A percentile compares a stretch with the other conserved stretches of the same genome.
These are phyloP conservation scores for Pyrus hybrid DNA, from an alignment of 331 rosid species.

Conservation along the genomic window DNA sequence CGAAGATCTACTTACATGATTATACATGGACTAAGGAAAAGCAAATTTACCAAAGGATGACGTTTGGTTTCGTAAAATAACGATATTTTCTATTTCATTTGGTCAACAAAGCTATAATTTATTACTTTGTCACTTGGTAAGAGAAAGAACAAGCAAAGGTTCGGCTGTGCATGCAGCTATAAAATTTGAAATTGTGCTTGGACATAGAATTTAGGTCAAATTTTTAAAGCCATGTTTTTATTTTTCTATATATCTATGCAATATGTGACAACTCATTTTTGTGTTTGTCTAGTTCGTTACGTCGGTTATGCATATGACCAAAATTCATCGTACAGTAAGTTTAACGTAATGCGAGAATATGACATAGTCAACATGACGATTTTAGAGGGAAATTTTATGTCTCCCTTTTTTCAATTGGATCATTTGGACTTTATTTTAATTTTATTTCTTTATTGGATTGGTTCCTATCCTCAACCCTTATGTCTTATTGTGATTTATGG, in stretches of 20 bases:
- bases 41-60: neutral
- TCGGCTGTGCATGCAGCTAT: neutral
- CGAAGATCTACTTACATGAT: neutral
- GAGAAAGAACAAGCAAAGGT: neutral
- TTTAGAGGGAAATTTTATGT: neutral
- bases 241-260: neutral
- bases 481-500: neutral
- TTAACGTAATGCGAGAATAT: neutral
- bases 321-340: neutral
- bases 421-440: neutral
- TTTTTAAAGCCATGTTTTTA: neutral
- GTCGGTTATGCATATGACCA: too few species aligned
- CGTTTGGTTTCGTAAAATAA: neutral
- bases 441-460: neutral
- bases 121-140: neutral
- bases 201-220: neutral
- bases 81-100: neutral
- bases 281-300: neutral
- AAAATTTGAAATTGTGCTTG: too few species aligned
- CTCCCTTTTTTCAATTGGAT: neutral
- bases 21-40: neutral
- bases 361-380: neutral
- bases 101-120: neutral
- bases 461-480: neutral
- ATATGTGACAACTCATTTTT: neutral